Percentiles rank a stretch among this genome's conserved stretches.
Evolutionary conservation across 2,329 filamentous ascomycete genomes (phyloP).

Genomic region (Coniosporium tulheliwenetii): DNA sequence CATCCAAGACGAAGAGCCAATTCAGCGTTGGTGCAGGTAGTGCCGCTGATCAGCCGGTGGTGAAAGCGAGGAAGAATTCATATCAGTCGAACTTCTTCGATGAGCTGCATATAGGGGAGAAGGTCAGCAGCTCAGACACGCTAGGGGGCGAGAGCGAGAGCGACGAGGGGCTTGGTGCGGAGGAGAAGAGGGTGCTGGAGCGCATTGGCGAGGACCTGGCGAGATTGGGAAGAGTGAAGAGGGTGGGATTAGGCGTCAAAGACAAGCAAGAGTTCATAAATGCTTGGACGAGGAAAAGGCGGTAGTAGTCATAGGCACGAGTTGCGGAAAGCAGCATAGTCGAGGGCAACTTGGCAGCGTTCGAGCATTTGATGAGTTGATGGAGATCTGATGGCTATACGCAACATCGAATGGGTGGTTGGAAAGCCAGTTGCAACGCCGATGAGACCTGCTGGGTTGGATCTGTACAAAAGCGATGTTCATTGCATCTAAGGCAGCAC

Average conservation of each 20-base stretch:
- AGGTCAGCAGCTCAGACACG: slow-evolving; percentile 13
- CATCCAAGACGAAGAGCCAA: slow-evolving; percentile 7
- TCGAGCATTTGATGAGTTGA: no score
- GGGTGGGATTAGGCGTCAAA: slow-evolving; percentile 66
- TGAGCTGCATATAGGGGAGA: slow-evolving; percentile 18
- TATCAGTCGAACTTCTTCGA: slow-evolving; percentile 32
- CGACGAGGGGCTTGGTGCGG: slow-evolving; percentile 19
- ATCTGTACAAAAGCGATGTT: no score
- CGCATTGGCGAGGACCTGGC: slow-evolving; percentile 73
- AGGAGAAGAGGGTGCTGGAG: slow-evolving; percentile 60
- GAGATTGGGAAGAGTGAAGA: slow-evolving; percentile 72
- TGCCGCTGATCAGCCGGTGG: slow-evolving; percentile 7
- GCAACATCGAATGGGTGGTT: no score
- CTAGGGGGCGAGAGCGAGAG: slow-evolving; percentile 6
- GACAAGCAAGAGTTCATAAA: slow-evolving; percentile 76
- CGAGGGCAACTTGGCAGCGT: no score
- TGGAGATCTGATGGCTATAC: no score
- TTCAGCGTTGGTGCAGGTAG: neutral
- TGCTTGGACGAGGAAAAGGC: slow-evolving; percentile 38
- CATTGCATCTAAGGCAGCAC: no score
- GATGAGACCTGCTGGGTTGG: no score
- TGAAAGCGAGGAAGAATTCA: slow-evolving; percentile 14
- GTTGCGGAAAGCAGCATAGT: neutral
- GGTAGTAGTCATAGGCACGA: neutral
- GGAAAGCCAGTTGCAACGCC: no score